These are phyloP conservation scores for Xylaria bambusicola DNA, from an alignment of 495 filamentous ascomycete species.

Conservation along the genomic window DNA sequence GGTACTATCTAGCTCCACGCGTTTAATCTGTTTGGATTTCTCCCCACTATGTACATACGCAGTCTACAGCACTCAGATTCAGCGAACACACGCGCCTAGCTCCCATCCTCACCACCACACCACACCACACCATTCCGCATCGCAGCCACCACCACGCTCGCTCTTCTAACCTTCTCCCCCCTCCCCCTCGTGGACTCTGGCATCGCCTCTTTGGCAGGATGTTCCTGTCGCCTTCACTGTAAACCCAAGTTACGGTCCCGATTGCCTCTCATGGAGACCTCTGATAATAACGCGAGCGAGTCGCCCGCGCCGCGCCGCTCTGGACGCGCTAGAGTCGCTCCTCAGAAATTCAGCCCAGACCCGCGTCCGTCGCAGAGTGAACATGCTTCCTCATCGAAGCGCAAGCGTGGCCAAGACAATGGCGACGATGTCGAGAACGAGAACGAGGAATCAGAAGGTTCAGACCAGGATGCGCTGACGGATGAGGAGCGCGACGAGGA, in stretches of 20 bases:
- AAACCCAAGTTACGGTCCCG: slow-evolving; percentile 31
- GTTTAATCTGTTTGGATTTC: slow-evolving; percentile 20
- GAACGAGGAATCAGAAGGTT: slow-evolving; percentile 58
- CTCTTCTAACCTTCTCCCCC: slow-evolving; percentile 17
- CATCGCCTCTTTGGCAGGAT: slow-evolving; percentile 19
- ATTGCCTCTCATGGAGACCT: slow-evolving; percentile 60
- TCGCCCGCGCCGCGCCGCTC: slow-evolving; percentile 66
- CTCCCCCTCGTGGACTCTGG: slow-evolving; percentile 1
- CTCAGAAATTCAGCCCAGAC: slow-evolving; percentile 63
- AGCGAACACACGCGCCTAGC: slow-evolving; percentile 8
- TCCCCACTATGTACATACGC: slow-evolving; percentile 16
- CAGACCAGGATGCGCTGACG: slow-evolving; percentile 41
- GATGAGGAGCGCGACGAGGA: slow-evolving; percentile 38
- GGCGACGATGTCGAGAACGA: slow-evolving; percentile 52
- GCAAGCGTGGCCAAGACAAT: slow-evolving; percentile 57
- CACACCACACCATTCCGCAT: neutral
- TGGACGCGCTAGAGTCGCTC: slow-evolving; percentile 75
- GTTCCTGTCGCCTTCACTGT: slow-evolving; percentile 28
- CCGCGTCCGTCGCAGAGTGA: slow-evolving; percentile 35
- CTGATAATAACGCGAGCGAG: slow-evolving; percentile 59
- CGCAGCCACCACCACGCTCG: slow-evolving; percentile 15
- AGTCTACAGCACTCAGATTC: neutral
- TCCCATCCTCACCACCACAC: slow-evolving; percentile 1
- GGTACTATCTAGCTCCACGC: slow-evolving; percentile 13
- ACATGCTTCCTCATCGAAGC: slow-evolving; percentile 41